Evolutionary conservation across 805 yeast species (phyloP).

Genomic region (Maudiozyma bulderi): DNA sequence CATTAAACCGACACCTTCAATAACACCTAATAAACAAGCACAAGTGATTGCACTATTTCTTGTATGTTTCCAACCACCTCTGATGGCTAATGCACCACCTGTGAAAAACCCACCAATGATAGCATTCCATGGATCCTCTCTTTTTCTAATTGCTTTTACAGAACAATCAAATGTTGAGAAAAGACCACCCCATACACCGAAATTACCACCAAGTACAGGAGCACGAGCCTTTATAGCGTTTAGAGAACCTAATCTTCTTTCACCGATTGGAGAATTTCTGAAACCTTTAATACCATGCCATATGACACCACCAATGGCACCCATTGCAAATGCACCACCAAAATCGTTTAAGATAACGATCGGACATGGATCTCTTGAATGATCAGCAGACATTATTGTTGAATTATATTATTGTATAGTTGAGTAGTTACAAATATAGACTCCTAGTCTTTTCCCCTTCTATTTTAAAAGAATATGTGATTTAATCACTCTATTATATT

Average conservation of each 20-base stretch:
- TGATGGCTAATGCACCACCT: conserved; percentile 94
- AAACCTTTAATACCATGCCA: conserved; percentile 99
- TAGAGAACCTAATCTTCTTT: conserved; percentile 81
- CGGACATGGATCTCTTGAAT: conserved; percentile 98
- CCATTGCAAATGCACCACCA: conserved; percentile 99
- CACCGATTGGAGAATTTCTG: conserved; percentile 96
- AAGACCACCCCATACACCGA: conserved; percentile 99
- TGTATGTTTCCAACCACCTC: conserved; percentile 98
- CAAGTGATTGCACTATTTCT: conserved; percentile 95
- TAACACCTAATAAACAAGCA: conserved; percentile 91
- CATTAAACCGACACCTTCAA: conserved; percentile 97
- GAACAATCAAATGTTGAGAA: conserved; percentile 93
- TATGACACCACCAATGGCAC: conserved; percentile 94
- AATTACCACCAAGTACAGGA: conserved; percentile 97
- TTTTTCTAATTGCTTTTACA: conserved; percentile 88
- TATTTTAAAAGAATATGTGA: no score
- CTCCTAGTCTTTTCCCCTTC: neutral
- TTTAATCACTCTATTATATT: no score
- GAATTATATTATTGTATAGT: neutral
- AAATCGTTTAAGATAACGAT: conserved; percentile 91
- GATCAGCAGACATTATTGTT: conserved; percentile 73
- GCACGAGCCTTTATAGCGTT: conserved; percentile 92
- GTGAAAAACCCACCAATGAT: conserved; percentile 96
- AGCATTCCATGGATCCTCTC: conserved; percentile 98
- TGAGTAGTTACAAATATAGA: neutral